Base-by-base conservation (phyloP, 805 yeast species). In the Jamesozyma piceae region DNA sequence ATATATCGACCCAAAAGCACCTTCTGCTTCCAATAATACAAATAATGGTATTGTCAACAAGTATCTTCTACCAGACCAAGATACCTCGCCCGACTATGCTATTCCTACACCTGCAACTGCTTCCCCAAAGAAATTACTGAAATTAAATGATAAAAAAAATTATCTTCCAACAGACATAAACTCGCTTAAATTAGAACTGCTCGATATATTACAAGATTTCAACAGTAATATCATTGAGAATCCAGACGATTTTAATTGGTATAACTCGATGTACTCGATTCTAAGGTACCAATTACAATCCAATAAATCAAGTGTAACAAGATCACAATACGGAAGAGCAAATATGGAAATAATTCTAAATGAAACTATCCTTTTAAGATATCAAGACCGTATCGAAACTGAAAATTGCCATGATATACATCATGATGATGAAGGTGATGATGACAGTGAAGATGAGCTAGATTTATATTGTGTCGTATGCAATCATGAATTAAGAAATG, bases 401-500 rank as follows among this genome's bases (percentile, higher is more conserved):
- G 27, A 36, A n/a, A 34, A 42, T 15, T 20, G 30, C 21, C n/a
- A n/a, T n/a, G n/a, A n/a, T n/a, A n/a, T n/a, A n/a, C n/a, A n/a
- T n/a, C n/a, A n/a, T n/a, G 21, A 35, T 1, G 15, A 37, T 19
- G 35, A 32, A 4, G 27, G 19, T 6, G 28, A 42, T 11, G 39
- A 39, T 5, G 28, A 24, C 28, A 37, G 43, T n/a, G 50, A 53
- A 17, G 60, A 51, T 14, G 65, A 60, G 6, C 66, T 62, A 6
- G 58, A 67, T 19, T 49, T 75, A 5, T 66, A 68, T 5, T 88
- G 97, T 63, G 95, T 85, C 5, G 80, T 89, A 2, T 89, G 97
- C 58, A 90, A 82, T 51, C 69, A 72, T 4, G 77, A 81, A 44
- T 74, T 78, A 4, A 70, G 96, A 49, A 83, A 81, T 44, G 75